Conservation (phyloP, 495 filamentous ascomycete species). For the Trichoderma virens region DNA sequence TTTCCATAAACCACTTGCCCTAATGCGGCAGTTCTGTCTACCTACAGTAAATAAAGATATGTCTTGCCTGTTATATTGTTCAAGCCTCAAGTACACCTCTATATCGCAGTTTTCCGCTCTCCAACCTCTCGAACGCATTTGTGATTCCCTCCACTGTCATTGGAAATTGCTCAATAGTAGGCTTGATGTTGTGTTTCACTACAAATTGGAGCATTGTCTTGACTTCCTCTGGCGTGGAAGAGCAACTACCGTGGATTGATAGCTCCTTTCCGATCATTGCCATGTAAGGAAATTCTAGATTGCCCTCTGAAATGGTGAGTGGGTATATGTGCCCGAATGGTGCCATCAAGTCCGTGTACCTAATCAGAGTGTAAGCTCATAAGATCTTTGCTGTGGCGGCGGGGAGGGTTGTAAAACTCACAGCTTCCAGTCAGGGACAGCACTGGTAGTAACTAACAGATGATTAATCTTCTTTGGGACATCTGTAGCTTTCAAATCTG, state of each 20-base stretch:
- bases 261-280: neutral
- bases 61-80: no score
- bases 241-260: neutral
- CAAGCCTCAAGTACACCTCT: neutral
- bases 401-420: neutral
- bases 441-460: neutral
- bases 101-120: neutral
- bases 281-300: neutral
- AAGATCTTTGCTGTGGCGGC: neutral
- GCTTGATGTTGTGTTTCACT: neutral
- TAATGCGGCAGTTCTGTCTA: no score
- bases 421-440: neutral
- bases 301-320: neutral
- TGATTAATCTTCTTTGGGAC: neutral
- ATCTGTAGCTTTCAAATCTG: neutral
- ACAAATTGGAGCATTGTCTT: neutral
- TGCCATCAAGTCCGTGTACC: neutral
- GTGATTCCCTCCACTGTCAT: neutral
- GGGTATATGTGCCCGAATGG: slow-evolving; percentile 1
- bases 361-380: neutral
- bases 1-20: no score
- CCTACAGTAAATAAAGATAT: no score
- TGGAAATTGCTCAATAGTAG: neutral
- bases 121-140: neutral
- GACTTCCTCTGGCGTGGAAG: neutral